These are phyloP conservation scores for Hanseniaspora jakobsenii DNA, from an alignment of 805 yeast genomes.

Conservation along the genomic window DNA sequence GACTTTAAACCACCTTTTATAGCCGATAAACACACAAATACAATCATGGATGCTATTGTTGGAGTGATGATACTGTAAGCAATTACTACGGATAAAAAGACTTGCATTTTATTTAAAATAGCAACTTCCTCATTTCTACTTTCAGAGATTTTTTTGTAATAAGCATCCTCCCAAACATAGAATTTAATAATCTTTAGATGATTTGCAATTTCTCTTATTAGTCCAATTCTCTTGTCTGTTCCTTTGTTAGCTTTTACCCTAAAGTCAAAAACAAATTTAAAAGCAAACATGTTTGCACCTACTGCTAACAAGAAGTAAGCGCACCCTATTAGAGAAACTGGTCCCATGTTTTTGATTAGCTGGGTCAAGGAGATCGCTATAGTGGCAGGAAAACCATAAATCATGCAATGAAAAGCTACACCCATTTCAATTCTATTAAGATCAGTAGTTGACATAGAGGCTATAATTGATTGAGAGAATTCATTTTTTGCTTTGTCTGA, in stretches of 20 bases:
- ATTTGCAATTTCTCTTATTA: constrained; percentile 45
- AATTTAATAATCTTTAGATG: constrained; percentile 58
- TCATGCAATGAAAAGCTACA: constrained; percentile 45
- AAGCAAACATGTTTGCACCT: constrained; percentile 31
- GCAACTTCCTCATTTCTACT: constrained; percentile 48
- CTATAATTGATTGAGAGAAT: constrained; percentile 50
- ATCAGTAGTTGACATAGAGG: constrained; percentile 68
- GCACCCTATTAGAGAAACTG: constrained; percentile 51
- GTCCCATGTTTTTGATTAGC: constrained; percentile 54
- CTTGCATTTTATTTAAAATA: constrained; percentile 43
- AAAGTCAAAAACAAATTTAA: constrained; percentile 34
- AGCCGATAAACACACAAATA: constrained; percentile 35
- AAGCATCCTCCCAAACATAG: constrained; percentile 81
- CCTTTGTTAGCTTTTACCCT: constrained; percentile 40
- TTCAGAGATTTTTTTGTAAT: constrained; percentile 37
- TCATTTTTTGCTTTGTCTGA: constrained; percentile 41
- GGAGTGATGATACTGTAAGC: constrained; percentile 43
- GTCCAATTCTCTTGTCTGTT: constrained; percentile 51
- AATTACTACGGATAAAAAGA: constrained; percentile 42
- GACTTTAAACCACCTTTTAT: constrained; percentile 28
- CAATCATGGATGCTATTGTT: constrained; percentile 43
- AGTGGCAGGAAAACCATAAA: constrained; percentile 42
- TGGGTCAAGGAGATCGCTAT: constrained; percentile 46
- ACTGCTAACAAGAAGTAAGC: constrained; percentile 36
- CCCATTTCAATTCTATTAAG: constrained; percentile 63